Evolutionary conservation across 441 rosid species (phyloP), one percentile per base, ranked within the genome.

Genomic region (Pelargonium citronellum): DNA sequence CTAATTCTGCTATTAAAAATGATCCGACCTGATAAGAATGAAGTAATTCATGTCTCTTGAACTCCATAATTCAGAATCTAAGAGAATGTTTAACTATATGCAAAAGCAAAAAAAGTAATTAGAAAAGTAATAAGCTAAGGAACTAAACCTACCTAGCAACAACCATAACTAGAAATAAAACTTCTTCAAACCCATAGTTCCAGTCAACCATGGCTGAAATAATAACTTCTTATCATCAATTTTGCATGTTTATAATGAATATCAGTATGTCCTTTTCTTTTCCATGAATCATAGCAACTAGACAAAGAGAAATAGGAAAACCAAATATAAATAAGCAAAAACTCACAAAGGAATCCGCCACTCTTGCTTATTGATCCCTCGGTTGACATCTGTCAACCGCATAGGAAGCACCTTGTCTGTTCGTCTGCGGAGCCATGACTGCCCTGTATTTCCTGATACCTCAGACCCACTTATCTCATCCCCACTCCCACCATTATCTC

Each of bases 321-420:
- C 63, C 60, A 22, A 44, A 47, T 66, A 5, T 3, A 6, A 43
- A 62, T 16, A 9, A 41, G 24, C 27, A 71, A 44, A 5, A 60
- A 78, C 92, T 80, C 79, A 88, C 96, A 91, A 51, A 7, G 92
- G 84, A 78, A 91, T 81, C 58, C 94, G 75, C 90, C 96, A 87
- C 39, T 85, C 78, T 47, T 74, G 71, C 69, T 78, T 81, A 83
- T 85, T 82, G 76, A 86, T 74, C 24, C 86, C 96, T 68, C 80
- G 64, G 71, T 83, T 83, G 69, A 90, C 92, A 71, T 84, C 89
- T 46, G 73, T 75, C 79, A 91, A 71, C 75, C 83, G 85, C 76
- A 79, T 61, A 0, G 96, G 97, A 49, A 70, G 79, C 46, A 64
- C 77, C 51, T 83, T 83, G 46, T 68, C 84, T 6, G 79, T 69